Evolutionary conservation across 768 basidiomycete genomes (phyloP).

Genomic region (Trametes cingulata): DNA sequence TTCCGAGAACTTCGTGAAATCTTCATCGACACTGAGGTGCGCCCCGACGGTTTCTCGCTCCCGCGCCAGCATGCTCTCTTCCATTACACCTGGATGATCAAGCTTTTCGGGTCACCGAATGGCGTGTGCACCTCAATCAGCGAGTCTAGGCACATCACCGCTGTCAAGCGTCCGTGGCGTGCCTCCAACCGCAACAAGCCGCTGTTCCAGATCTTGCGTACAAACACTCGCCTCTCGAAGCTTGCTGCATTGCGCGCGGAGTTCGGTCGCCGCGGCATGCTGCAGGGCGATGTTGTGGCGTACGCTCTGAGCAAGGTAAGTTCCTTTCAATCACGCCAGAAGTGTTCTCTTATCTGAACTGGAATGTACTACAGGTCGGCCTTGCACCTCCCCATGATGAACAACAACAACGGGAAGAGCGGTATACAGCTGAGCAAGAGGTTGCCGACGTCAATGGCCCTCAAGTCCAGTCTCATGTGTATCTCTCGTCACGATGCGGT

Average conservation of each 20-base stretch:
- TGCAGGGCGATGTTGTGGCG: conserved; percentile 3
- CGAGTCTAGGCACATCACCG: conserved; percentile 18
- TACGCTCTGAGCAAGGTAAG: background rate
- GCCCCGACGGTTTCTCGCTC: conserved; percentile 19
- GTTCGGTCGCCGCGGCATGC: conserved; percentile 9
- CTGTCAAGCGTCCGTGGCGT: conserved; percentile 28
- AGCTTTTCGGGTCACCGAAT: conserved; percentile 28
- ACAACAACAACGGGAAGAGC: background rate
- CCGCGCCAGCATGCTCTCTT: conserved; percentile 30
- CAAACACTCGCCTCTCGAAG: conserved; percentile 15
- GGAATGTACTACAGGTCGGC: background rate
- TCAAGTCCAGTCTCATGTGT: background rate
- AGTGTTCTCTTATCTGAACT: too few species aligned
- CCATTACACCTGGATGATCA: conserved; percentile 28
- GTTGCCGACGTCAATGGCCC: background rate
- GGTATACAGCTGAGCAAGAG: background rate
- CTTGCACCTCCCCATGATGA: background rate
- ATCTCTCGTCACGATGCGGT: background rate
- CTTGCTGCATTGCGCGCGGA: conserved; percentile 10
- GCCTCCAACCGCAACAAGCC: conserved; percentile 22
- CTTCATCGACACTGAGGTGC: conserved; percentile 12
- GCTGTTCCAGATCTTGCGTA: conserved; percentile 25
- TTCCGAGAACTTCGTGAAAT: conserved; percentile 18
- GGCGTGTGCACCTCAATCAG: conserved; percentile 22
- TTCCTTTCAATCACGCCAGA: background rate